Percentiles rank a stretch among this genome's conserved stretches.
Evolutionary conservation across 106 monocot genomes (phyloP).

Genomic region (Alisma plantagoaquatica): DNA sequence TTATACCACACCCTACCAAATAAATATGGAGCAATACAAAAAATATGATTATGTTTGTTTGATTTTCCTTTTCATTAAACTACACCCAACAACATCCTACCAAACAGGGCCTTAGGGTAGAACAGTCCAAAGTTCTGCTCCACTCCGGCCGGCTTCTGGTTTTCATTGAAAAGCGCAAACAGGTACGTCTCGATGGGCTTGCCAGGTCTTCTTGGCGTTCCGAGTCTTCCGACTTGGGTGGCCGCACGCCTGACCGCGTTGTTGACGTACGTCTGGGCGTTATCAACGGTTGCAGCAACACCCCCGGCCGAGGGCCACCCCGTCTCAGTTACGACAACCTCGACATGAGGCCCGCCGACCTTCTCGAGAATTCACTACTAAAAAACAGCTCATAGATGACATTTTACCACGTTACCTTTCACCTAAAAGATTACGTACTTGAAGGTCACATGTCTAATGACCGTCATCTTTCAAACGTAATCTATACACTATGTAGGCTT

Average conservation of each 20-base stretch:
- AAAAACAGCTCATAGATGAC: too few species aligned
- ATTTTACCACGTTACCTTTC: too few species aligned
- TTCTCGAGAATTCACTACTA: slow-evolving; percentile 31
- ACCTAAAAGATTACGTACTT: too few species aligned
- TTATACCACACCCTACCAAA: too few species aligned
- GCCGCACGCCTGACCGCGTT: slow-evolving; percentile 27
- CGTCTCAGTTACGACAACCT: slow-evolving; percentile 38
- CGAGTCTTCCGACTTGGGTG: slow-evolving; percentile 9
- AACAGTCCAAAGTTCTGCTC: slow-evolving; percentile 22
- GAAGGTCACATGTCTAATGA: too few species aligned
- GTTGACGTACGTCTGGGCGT: slow-evolving; percentile 32
- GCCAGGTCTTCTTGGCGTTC: slow-evolving; percentile 28
- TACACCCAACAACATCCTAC: too few species aligned
- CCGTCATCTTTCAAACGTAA: too few species aligned
- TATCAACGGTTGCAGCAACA: slow-evolving; percentile 4
- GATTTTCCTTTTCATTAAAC: too few species aligned
- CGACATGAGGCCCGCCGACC: slow-evolving; percentile 10
- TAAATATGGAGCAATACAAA: too few species aligned
- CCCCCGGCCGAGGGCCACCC: slow-evolving; percentile 51
- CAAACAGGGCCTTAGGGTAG: too few species aligned
- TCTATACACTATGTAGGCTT: too few species aligned
- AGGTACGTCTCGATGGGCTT: slow-evolving; percentile 25
- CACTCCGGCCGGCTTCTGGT: slow-evolving; percentile 13
- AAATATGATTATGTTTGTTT: too few species aligned
- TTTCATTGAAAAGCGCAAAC: slow-evolving; percentile 37